Evolutionary conservation across 495 filamentous ascomycete genomes (phyloP).

Genomic region (Venustampulla echinocandica): DNA sequence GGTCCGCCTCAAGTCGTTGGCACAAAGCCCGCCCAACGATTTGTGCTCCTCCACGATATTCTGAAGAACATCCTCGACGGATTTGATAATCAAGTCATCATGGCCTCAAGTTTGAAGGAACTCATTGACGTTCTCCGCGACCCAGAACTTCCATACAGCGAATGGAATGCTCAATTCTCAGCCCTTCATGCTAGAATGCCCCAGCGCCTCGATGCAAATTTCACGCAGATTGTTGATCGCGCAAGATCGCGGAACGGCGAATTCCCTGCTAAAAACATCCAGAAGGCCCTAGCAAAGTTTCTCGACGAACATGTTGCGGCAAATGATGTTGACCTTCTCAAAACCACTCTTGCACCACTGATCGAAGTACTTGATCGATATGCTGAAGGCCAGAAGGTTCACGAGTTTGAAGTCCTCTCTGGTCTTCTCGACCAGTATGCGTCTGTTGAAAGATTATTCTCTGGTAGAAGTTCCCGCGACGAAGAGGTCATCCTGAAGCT

Average conservation of each 20-base stretch:
- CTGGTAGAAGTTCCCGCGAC: conserved; percentile 71
- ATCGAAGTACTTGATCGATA: conserved; percentile 75
- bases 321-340: conserved; percentile 58
- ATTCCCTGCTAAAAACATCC: conserved; percentile 85
- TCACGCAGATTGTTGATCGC: conserved; percentile 77
- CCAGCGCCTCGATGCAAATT: conserved; percentile 72
- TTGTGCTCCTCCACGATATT: conserved; percentile 64
- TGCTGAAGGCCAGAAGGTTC: conserved; percentile 77
- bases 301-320: conserved; percentile 74
- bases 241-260: conserved; percentile 67
- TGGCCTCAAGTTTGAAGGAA: conserved; percentile 80
- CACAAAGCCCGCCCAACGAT: conserved; percentile 85
- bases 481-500: conserved; percentile 93
- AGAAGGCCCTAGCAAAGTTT: conserved; percentile 78
- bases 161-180: conserved; percentile 91
- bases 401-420: conserved; percentile 79
- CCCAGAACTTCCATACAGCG: conserved; percentile 86
- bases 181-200: conserved; percentile 95
- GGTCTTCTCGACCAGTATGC: conserved; percentile 70
- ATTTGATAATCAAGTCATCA: conserved; percentile 96
- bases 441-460: conserved; percentile 78
- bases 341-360: conserved; percentile 67
- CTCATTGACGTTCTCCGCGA: conserved; percentile 83
- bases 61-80: conserved; percentile 85
- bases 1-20: conserved; percentile 80